These are phyloP conservation scores for Glaciozyma antarctica DNA, from an alignment of 768 basidiomycete genomes.

Conservation along the genomic window DNA sequence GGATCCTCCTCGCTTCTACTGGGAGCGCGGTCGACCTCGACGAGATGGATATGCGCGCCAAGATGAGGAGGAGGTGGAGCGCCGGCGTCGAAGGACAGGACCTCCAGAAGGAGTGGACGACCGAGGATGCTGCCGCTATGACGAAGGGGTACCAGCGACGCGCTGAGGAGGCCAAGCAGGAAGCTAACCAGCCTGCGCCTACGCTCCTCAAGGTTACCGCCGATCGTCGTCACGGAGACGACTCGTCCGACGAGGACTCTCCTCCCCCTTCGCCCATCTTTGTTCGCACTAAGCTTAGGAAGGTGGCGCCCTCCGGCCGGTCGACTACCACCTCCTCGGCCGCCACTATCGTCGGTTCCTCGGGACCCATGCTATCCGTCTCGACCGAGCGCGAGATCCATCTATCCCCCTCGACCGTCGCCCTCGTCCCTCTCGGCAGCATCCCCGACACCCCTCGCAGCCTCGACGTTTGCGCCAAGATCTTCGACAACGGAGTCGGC, in stretches of 20 bases:
- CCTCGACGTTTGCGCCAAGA: slow-evolving; percentile 64
- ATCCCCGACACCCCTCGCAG: slow-evolving; percentile 25
- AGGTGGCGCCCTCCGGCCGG: neutral
- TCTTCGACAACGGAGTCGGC: slow-evolving; percentile 52
- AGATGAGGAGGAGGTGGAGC: slow-evolving; percentile 19
- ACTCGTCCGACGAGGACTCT: slow-evolving; percentile 29
- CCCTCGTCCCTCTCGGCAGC: slow-evolving; percentile 25
- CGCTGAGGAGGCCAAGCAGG: slow-evolving; percentile 22
- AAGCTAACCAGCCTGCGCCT: slow-evolving; percentile 23
- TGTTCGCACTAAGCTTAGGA: slow-evolving; percentile 25
- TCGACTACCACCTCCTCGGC: neutral
- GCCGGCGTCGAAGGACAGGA: slow-evolving; percentile 13
- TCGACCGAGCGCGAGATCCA: slow-evolving; percentile 14
- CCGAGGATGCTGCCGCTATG: slow-evolving; percentile 32
- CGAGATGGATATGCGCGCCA: slow-evolving; percentile 10
- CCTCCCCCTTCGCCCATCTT: slow-evolving; percentile 33
- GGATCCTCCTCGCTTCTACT: slow-evolving; percentile 38
- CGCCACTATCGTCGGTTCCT: neutral
- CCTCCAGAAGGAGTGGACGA: slow-evolving; percentile 33
- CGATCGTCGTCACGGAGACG: neutral
- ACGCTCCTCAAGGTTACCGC: slow-evolving; percentile 24
- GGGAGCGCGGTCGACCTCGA: slow-evolving; percentile 17
- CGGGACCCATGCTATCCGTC: neutral
- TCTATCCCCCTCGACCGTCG: slow-evolving; percentile 30
- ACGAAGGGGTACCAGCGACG: slow-evolving; percentile 23